A percentile compares a stretch with the other conserved stretches of the same genome.
Evolutionary conservation across 768 basidiomycete genomes (phyloP).

Genomic region (Dioszegia crocea): DNA sequence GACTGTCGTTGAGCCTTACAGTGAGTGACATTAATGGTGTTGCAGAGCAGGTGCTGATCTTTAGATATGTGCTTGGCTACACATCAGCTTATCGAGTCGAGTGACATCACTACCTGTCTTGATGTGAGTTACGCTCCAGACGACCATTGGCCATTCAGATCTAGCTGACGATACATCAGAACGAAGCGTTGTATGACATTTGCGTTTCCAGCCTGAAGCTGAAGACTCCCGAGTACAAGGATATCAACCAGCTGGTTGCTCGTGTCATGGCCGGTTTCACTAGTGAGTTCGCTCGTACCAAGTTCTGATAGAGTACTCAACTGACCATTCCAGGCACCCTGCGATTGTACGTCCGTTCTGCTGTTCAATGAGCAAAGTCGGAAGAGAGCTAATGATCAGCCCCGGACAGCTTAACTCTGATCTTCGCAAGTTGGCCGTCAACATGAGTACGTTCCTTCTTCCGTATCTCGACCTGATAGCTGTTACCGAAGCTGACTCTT

Average conservation of each 20-base stretch:
- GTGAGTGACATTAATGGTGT: too few relatives aligned
- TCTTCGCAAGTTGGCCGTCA: slow-evolving; percentile 49
- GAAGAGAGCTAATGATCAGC: slow-evolving; percentile 17
- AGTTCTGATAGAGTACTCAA: not conserved
- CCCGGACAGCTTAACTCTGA: slow-evolving; percentile 50
- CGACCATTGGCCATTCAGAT: not conserved
- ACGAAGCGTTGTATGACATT: slow-evolving; percentile 52
- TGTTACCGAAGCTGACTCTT: not conserved
- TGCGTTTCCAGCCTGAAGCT: slow-evolving; percentile 43
- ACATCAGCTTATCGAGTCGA: slow-evolving; percentile 47
- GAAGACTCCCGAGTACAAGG: slow-evolving; percentile 43
- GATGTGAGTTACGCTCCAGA: slow-evolving; percentile 28
- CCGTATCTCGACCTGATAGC: not conserved
- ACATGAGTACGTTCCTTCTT: slow-evolving; percentile 37
- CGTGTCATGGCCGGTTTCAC: slow-evolving; percentile 93
- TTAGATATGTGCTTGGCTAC: slow-evolving; percentile 39
- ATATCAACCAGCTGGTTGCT: slow-evolving; percentile 63
- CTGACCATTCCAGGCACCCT: slow-evolving; percentile 30
- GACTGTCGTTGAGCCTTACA: slow-evolving; percentile 51
- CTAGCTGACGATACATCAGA: slow-evolving; percentile 37
- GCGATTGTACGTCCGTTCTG: slow-evolving; percentile 28
- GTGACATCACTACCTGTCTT: slow-evolving; percentile 45
- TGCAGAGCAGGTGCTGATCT: too few relatives aligned
- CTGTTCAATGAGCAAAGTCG: not conserved
- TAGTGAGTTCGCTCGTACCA: slow-evolving; percentile 47